These are phyloP conservation scores for Apophysomyces elegans DNA, from an alignment of 371 early-diverging fungal genomes.

Conservation along the genomic window DNA sequence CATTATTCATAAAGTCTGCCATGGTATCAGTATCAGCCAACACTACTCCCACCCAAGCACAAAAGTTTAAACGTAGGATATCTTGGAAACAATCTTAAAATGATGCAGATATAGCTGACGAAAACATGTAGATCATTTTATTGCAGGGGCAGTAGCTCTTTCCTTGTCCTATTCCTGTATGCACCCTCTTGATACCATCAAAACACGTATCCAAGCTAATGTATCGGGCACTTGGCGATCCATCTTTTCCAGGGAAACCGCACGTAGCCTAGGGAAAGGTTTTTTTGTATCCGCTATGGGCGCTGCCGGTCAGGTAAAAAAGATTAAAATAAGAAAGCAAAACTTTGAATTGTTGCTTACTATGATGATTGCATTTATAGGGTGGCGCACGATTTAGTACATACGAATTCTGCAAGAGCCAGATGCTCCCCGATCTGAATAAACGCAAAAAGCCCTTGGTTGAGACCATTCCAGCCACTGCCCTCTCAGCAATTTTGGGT, in stretches of 20 bases:
- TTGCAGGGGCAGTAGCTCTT: constrained; percentile 70
- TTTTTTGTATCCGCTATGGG: constrained; percentile 72
- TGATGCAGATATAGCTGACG: neutral
- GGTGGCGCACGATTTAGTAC: constrained; percentile 79
- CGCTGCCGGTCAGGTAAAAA: constrained; percentile 69
- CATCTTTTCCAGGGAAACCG: constrained; percentile 57
- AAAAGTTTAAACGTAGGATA: neutral
- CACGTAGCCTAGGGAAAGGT: constrained; percentile 65
- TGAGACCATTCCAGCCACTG: constrained; percentile 65
- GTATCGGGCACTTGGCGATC: constrained; percentile 46
- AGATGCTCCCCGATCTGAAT: constrained; percentile 50
- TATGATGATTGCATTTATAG: constrained; percentile 23
- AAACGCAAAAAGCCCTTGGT: constrained; percentile 20
- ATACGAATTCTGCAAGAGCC: constrained; percentile 76
- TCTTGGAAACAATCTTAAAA: neutral
- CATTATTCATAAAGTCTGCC: neutral
- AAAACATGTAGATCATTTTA: constrained; percentile 59
- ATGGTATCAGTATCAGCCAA: neutral
- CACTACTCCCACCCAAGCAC: neutral
- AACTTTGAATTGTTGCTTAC: neutral
- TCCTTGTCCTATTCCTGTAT: constrained; percentile 71
- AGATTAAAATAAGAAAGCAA: neutral
- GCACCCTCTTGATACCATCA: constrained; percentile 77
- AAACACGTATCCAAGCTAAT: constrained; percentile 70
- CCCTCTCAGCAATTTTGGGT: constrained; percentile 76